Evolutionary conservation across 306 rosid genomes (phyloP).

Genomic region (Leucaena leucocephala): DNA sequence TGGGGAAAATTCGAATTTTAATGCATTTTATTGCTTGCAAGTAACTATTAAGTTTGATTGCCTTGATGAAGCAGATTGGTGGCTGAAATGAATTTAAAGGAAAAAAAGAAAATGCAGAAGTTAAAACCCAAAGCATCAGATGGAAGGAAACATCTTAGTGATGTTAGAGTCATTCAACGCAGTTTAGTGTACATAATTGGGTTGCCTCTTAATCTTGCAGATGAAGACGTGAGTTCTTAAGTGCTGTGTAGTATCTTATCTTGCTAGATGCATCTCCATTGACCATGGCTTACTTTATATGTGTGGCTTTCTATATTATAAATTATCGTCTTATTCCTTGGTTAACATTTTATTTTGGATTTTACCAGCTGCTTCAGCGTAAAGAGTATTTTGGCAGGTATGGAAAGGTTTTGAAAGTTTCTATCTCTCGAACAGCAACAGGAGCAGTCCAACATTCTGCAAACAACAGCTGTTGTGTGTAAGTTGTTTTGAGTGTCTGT

Average conservation of each 20-base stretch:
- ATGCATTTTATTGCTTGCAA: constrained; percentile 2
- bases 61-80: constrained; percentile 50
- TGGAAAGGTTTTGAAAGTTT: constrained; percentile 59
- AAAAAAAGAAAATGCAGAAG: constrained; percentile 52
- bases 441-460: constrained; percentile 59
- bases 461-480: constrained; percentile 63
- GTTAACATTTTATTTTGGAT: constrained; percentile 34
- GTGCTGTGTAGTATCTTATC: constrained; percentile 23
- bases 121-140: constrained; percentile 49
- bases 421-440: constrained; percentile 54
- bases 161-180: constrained; percentile 62
- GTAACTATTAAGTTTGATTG: constrained; percentile 7
- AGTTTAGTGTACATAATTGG: constrained; percentile 61
- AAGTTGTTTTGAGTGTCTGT: constrained; percentile 39
- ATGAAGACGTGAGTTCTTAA: constrained; percentile 53
- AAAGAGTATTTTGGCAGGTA: constrained; percentile 60
- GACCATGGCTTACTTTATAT: constrained; percentile 20
- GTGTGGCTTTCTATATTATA: constrained; percentile 15
- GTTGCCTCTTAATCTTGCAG: constrained; percentile 56
- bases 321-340: constrained; percentile 18
- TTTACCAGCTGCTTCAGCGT: constrained; percentile 53
- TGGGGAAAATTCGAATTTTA: constrained; percentile 8
- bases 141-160: constrained; percentile 57
- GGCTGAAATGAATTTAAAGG: constrained; percentile 53
- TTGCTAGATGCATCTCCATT: constrained; percentile 31